Evolutionary conservation across 2,329 filamentous ascomycete species (phyloP), one percentile per base, ranked within the genome.

Genomic region (Allantophomopsis lycopodina): DNA sequence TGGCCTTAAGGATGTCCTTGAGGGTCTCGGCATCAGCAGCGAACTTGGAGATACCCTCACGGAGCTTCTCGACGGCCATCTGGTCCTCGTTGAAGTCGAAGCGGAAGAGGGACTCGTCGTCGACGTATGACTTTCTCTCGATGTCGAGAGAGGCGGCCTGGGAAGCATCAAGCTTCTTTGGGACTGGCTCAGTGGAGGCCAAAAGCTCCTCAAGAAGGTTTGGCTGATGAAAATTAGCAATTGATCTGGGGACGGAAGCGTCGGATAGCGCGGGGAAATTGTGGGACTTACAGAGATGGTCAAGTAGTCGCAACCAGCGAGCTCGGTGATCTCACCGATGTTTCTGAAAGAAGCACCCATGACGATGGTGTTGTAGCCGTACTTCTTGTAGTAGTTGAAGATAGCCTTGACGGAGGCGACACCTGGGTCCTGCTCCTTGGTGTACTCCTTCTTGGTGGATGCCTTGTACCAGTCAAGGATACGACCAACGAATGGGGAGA

Each of bases 331-430:
- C 73, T 98, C 91, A 58, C 91, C 91, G 48, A 70, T 70, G 73
- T 83, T 96, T 63, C 91, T 80, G 86, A 98, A 98, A 32, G 88
- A 95, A 53, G 91, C 91, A 59, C 91, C 91, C 91, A 98, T 98
- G 67, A 98, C 91, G 55, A 96, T 95, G 64, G 91, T 98, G 57
- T 94, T 94, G 81, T 98, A 95, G 64, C 83, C 86, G 64, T 71
- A 85, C 76, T 96, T 96, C 85, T 98, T 98, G 83, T 98, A 98
- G 84, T 98, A 98, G 78, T 98, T 91, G 79, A 82, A 98, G 71
- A 98, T 98, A 64, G 57, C 60, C 74, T 89, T 75, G 59, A 98
- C 91, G 50, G 83, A 89, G 70, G 85, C 76, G 65, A 98, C 91
- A 72, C 91, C 91, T 42, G 91, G 91, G 72, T 98, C 91, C 63